These are phyloP conservation scores for Chiua sp. DNA, from an alignment of 1,284 basidiomycete genomes.

Conservation along the genomic window DNA sequence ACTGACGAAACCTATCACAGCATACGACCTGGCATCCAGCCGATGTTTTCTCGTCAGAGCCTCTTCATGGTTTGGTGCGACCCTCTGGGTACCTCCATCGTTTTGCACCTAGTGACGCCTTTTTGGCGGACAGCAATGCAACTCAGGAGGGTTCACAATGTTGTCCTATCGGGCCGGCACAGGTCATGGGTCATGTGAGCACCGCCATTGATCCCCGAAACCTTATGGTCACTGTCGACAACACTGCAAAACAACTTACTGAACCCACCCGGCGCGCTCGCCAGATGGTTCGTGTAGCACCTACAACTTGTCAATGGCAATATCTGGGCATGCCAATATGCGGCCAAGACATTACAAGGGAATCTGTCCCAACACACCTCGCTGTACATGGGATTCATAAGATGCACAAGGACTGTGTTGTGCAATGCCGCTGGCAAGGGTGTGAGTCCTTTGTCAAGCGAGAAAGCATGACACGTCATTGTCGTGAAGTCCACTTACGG, in stretches of 20 bases:
- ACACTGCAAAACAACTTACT: background rate
- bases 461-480: constrained; percentile 12
- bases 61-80: background rate
- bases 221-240: background rate
- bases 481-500: constrained; percentile 21
- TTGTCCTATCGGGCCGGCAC: background rate
- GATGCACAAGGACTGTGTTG: too few relatives aligned
- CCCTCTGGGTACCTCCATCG: background rate
- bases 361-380: too few relatives aligned
- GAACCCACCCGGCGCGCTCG: too few relatives aligned
- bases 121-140: background rate
- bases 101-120: background rate
- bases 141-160: background rate
- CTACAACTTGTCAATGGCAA: too few relatives aligned
- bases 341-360: too few relatives aligned
- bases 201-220: background rate
- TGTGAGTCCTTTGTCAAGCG: too few relatives aligned
- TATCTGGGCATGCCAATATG: too few relatives aligned
- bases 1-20: background rate
- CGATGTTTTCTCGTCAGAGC: background rate
- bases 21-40: constrained; percentile 10
- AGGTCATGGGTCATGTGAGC: constrained; percentile 9
- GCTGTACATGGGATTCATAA: too few relatives aligned
- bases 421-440: too few relatives aligned
- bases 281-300: too few relatives aligned